phyloP scores from a whole-genome alignment of 2,329 filamentous ascomycete species.

The Lachnellula occidentalis region DNA sequence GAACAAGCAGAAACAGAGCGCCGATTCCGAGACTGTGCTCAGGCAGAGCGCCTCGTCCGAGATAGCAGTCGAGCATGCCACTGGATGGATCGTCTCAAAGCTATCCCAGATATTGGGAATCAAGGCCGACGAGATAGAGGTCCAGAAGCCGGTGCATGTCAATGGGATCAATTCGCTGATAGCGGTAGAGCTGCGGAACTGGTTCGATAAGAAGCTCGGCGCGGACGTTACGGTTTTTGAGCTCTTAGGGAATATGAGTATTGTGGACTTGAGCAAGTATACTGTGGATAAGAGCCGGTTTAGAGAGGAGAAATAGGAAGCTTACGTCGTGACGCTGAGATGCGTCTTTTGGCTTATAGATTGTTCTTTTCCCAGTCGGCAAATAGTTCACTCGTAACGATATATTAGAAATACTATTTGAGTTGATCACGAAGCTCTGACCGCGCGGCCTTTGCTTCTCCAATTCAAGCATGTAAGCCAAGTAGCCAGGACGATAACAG shows the following conservation, averaged over 20 bases:
- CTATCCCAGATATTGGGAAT: slow-evolving; percentile 36
- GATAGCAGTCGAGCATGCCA: neutral
- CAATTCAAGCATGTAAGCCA: too few relatives aligned
- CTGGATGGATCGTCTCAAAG: slow-evolving; percentile 33
- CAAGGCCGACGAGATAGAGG: slow-evolving; percentile 39
- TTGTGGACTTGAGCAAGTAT: neutral
- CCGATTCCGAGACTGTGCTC: neutral
- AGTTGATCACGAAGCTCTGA: too few relatives aligned
- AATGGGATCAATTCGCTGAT: slow-evolving; percentile 34
- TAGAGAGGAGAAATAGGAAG: neutral
- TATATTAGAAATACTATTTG: too few relatives aligned
- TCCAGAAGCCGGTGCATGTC: slow-evolving; percentile 32
- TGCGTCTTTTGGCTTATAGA: too few relatives aligned
- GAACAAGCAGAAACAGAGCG: neutral
- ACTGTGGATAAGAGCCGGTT: neutral
- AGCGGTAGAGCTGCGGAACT: slow-evolving; percentile 31
- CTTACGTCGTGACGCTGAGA: too few relatives aligned
- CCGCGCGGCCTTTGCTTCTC: too few relatives aligned
- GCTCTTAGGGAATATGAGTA: slow-evolving; percentile 30
- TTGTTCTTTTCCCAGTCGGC: too few relatives aligned
- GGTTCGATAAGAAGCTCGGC: slow-evolving; percentile 41
- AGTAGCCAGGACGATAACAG: too few relatives aligned
- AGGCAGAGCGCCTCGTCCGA: neutral
- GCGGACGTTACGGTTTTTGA: slow-evolving; percentile 43
- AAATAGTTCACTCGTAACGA: too few relatives aligned